Base-by-base conservation (phyloP, 1,139 yeast genomes). In the Blastobotrys capitulatus region DNA sequence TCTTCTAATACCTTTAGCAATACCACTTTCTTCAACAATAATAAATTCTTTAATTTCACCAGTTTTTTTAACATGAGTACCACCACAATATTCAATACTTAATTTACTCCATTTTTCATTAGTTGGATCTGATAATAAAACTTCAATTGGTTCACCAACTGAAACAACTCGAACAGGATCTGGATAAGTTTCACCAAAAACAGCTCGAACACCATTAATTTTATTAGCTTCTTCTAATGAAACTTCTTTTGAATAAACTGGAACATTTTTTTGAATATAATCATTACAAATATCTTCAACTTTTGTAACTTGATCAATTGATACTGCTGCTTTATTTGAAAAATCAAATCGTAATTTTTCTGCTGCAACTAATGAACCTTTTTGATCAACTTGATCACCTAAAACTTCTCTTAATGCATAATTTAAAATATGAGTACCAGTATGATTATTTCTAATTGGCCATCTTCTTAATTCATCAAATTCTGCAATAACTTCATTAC, bases 81-180 rank as follows among this genome's bases (percentile, higher is more conserved):
- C 99, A 72, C 99, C 99, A 72, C 99, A 92, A 76, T 92, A 90
- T 73, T 94, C 99, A 60, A 94, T 76, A 4, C 97, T 87, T 60
- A 79, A 75, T 48, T 79, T 73, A 59, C 70, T 71, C 97, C 98
- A 92, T 62, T 86, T 79, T 47, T 72, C 72, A 63, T 78, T 85
- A 27, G 71, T 58, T 58, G 97, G 96, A 59, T 83, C 75, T 10
- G 77, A 74, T 56, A 90, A 67, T 58, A 92, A 74, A 6, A 86
- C 94, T 22, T 86, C 92, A 46, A 94, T 87, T 44, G 96, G 81
- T 41, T 79, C 85, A 64, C 99, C 99, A 62, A 94, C 86, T 36
- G 96, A 86, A 49, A 92, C 97, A 59, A 92, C 98, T 67, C 98
- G 82, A 34, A 92, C 99, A 43, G 98, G 99, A 64, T 92, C 97